These are phyloP conservation scores for Zygnema circumcarinatum DNA, from an alignment of 139 green algal species.

Conservation along the genomic window DNA sequence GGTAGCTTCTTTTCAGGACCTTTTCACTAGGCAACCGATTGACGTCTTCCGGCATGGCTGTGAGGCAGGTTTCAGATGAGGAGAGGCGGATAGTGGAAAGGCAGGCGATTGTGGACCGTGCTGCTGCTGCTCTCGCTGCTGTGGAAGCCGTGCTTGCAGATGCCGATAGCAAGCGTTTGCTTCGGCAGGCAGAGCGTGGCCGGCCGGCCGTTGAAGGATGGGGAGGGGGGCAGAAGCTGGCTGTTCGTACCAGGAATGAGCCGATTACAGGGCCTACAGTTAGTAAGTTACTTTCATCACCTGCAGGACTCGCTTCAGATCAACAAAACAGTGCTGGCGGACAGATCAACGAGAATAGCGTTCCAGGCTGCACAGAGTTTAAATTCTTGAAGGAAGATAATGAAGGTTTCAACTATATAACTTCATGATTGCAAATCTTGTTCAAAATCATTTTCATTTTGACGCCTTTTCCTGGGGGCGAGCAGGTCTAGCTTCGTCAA, in stretches of 20 bases:
- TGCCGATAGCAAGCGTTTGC: slow-evolving; percentile 13
- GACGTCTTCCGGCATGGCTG: not conserved
- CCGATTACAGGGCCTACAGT: not conserved
- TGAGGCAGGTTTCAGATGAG: slow-evolving; percentile 19
- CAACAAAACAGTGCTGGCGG: too few species aligned
- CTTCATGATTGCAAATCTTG: too few species aligned
- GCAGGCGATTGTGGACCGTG: slow-evolving; percentile 27
- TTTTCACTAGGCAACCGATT: too few species aligned
- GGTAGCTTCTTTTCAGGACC: too few species aligned
- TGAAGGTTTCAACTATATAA: too few species aligned
- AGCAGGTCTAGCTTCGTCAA: not conserved
- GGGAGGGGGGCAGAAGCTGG: slow-evolving; percentile 3
- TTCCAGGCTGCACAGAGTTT: too few species aligned
- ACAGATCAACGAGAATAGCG: too few species aligned
- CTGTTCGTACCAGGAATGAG: not conserved
- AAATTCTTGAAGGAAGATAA: too few species aligned
- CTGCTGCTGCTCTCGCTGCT: slow-evolving; percentile 41
- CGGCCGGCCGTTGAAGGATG: not conserved
- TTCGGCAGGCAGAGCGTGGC: not conserved
- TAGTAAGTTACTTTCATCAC: not conserved
- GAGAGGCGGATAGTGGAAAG: slow-evolving; percentile 26
- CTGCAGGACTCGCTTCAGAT: not conserved
- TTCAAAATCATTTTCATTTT: too few species aligned
- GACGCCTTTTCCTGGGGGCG: too few species aligned
- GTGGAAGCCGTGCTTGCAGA: slow-evolving; percentile 37